Evolutionary conservation across 73 alveolate species (phyloP).

Genomic region (Tetrahymena elliotti): DNA sequence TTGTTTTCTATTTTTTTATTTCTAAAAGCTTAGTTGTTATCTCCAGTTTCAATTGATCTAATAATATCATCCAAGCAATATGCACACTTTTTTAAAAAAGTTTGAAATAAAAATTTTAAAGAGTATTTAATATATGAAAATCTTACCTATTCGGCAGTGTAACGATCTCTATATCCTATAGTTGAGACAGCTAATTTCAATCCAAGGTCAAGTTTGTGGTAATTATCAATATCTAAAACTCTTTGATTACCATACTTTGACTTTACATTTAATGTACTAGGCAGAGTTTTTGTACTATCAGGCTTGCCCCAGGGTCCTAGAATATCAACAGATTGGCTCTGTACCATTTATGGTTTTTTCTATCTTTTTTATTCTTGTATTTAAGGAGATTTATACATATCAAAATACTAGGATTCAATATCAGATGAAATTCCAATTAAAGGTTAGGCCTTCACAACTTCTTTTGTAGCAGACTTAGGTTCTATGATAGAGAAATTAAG

Average conservation of each 20-base stretch:
- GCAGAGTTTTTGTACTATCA: not conserved
- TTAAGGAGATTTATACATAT: not conserved
- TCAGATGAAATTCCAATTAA: not conserved
- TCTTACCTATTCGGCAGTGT: not conserved
- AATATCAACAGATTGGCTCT: not conserved
- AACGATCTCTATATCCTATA: not conserved
- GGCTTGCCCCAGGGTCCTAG: not conserved
- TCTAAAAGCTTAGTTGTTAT: not conserved
- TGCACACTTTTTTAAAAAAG: not conserved
- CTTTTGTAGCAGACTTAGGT: not conserved
- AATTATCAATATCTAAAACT: not conserved
- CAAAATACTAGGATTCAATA: not conserved
- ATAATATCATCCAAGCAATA: not conserved
- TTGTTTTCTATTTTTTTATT: not conserved
- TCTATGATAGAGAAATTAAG: not conserved
- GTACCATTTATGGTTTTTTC: not conserved
- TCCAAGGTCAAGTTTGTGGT: not conserved
- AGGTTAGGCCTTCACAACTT: not conserved
- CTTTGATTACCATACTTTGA: not conserved
- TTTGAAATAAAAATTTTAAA: not conserved
- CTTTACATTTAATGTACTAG: not conserved
- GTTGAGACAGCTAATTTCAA: not conserved
- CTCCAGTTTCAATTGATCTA: not conserved
- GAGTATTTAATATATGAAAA: not conserved
- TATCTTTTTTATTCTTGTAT: not conserved